phyloP scores from a whole-genome alignment of 345 rosid species.

The Eucalyptus polyanthemos region DNA sequence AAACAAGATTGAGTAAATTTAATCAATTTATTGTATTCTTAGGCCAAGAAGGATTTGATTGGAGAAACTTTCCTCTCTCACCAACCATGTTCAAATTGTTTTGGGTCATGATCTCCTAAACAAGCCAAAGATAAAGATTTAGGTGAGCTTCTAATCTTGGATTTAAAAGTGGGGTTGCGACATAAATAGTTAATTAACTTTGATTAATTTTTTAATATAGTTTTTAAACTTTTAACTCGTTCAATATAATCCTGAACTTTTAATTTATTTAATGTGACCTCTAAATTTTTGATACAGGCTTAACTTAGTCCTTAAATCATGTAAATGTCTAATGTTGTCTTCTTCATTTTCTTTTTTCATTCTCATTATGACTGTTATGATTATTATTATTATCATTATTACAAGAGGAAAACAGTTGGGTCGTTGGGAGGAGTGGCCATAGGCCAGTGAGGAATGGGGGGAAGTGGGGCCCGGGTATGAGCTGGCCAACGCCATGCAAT shows the following conservation, averaged over 20 bases:
- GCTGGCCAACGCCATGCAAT: background rate
- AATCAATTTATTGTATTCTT: background rate
- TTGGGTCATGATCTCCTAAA: background rate
- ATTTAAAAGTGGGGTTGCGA: accelerated
- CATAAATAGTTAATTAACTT: too few species aligned
- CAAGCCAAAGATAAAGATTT: too few species aligned
- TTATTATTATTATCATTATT: too few species aligned
- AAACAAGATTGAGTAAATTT: background rate
- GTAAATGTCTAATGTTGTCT: background rate
- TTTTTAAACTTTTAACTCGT: too few species aligned
- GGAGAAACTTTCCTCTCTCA: background rate
- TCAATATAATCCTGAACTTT: too few species aligned
- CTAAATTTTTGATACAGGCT: too few species aligned
- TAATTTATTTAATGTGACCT: accelerated
- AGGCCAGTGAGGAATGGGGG: background rate
- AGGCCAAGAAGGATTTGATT: background rate
- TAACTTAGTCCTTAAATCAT: accelerated
- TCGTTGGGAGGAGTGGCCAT: background rate
- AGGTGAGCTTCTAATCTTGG: background rate
- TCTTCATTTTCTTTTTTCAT: too few species aligned
- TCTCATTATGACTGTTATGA: too few species aligned
- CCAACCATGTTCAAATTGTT: background rate
- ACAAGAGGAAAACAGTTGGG: background rate
- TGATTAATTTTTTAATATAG: accelerated
- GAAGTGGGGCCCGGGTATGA: background rate